Evolutionary conservation across 495 filamentous ascomycete species (phyloP).

Genomic region (Podospora sp.): DNA sequence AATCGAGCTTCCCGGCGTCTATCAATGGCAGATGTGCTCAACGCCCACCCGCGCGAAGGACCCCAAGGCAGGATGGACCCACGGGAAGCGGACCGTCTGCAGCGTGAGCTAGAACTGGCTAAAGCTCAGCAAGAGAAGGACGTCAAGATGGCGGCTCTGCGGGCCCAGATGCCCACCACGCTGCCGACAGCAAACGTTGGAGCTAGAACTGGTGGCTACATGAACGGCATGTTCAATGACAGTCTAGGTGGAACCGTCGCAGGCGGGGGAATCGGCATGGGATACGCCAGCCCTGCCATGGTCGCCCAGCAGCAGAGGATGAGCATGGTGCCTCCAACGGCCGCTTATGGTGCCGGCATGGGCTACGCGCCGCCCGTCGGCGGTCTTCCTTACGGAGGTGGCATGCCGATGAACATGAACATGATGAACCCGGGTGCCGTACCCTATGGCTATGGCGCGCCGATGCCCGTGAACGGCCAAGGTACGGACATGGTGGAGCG

Average conservation of each 20-base stretch:
- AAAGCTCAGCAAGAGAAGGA: slow-evolving; percentile 40
- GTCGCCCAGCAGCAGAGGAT: slow-evolving; percentile 20
- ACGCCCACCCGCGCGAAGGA: slow-evolving; percentile 49
- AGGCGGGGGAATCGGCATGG: slow-evolving; percentile 16
- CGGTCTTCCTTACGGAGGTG: not conserved
- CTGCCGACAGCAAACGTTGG: slow-evolving; percentile 33
- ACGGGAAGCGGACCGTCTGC: slow-evolving; percentile 38
- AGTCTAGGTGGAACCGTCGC: slow-evolving; percentile 42
- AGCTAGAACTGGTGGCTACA: slow-evolving; percentile 48
- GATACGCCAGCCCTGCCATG: slow-evolving; percentile 20
- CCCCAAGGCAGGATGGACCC: slow-evolving; percentile 38
- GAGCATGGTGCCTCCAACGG: slow-evolving; percentile 21
- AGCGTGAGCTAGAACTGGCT: slow-evolving; percentile 39
- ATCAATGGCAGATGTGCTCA: slow-evolving; percentile 70
- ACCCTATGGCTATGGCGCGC: slow-evolving; percentile 32
- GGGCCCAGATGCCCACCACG: slow-evolving; percentile 46
- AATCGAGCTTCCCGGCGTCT: slow-evolving; percentile 42
- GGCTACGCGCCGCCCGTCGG: not conserved
- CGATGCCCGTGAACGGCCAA: slow-evolving; percentile 48
- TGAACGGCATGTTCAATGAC: slow-evolving; percentile 55
- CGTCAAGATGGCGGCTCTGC: slow-evolving; percentile 42
- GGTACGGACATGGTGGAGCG: slow-evolving; percentile 76
- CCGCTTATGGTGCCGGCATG: not conserved
- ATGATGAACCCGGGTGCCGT: not conserved
- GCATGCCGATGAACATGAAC: not conserved